Conservation (phyloP, 1,139 yeast genomes). For the Candida tunisiensis region DNA sequence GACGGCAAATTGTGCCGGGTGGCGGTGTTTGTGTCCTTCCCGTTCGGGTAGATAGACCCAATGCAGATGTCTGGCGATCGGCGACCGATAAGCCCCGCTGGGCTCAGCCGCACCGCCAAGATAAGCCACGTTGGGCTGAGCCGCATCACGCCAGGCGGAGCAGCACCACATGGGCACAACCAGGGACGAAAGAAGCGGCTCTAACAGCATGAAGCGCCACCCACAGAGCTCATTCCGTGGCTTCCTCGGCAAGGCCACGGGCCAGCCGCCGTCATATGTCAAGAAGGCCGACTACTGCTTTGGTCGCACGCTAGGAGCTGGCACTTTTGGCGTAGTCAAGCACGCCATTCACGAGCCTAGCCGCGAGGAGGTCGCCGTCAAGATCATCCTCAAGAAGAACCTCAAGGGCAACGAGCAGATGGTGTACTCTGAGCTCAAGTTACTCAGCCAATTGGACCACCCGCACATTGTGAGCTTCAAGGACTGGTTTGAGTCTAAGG, state of each 20-base stretch:
- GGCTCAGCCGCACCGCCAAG: too few relatives aligned
- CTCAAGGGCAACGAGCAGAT: conserved; percentile 57
- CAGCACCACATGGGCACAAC: too few relatives aligned
- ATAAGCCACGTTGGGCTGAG: too few relatives aligned
- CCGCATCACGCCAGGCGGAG: too few relatives aligned
- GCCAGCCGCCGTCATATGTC: conserved; percentile 57
- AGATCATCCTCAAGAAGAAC: conserved; percentile 70
- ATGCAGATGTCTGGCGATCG: too few relatives aligned
- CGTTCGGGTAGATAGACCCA: too few relatives aligned
- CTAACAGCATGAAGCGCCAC: too few relatives aligned
- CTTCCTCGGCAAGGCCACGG: conserved; percentile 33
- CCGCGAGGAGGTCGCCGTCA: conserved; percentile 67
- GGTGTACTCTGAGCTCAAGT: conserved; percentile 58
- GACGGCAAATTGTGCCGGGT: too few relatives aligned
- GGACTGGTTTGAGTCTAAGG: conserved; percentile 82
- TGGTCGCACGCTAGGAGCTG: conserved; percentile 78
- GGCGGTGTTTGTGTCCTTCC: too few relatives aligned
- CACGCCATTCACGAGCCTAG: conserved; percentile 45
- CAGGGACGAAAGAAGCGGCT: too few relatives aligned
- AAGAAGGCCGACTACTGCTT: conserved; percentile 51
- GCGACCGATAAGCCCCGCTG: too few relatives aligned
- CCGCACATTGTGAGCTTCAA: conserved; percentile 71
- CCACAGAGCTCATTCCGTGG: too few relatives aligned
- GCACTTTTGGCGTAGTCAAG: conserved; percentile 80
- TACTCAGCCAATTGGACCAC: conserved; percentile 49